phyloP scores from a whole-genome alignment of 805 yeast species.

The Candida odintsovae region DNA sequence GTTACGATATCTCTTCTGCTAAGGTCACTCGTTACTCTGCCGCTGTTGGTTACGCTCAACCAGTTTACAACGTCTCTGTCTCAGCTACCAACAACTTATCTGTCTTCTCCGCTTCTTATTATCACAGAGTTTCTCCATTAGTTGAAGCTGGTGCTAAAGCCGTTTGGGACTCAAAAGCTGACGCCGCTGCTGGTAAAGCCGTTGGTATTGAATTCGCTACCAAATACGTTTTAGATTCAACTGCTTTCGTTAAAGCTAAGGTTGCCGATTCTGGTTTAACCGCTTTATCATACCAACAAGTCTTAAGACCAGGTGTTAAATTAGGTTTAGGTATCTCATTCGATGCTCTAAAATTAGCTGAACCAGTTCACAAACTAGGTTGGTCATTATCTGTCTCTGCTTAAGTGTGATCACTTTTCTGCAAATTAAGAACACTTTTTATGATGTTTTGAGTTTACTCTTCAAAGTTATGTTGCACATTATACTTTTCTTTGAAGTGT shows the following conservation, averaged over 20 bases:
- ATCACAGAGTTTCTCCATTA: slow-evolving; percentile 86
- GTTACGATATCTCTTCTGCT: slow-evolving; percentile 92
- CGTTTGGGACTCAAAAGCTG: slow-evolving; percentile 78
- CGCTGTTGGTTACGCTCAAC: slow-evolving; percentile 88
- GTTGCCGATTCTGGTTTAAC: slow-evolving; percentile 94
- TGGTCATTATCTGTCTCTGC: slow-evolving; percentile 90
- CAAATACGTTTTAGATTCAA: slow-evolving; percentile 82
- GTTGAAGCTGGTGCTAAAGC: slow-evolving; percentile 99
- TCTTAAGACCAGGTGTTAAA: slow-evolving; percentile 91
- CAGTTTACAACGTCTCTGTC: slow-evolving; percentile 74
- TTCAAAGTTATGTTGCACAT: too few relatives aligned
- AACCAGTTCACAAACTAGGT: slow-evolving; percentile 98
- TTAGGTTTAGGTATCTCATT: slow-evolving; percentile 96
- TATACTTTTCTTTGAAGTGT: background rate
- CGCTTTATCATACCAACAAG: slow-evolving; percentile 90
- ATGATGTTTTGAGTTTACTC: background rate
- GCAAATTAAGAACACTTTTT: background rate
- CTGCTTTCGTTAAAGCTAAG: slow-evolving; percentile 94
- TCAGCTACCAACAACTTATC: slow-evolving; percentile 82
- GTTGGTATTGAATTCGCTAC: slow-evolving; percentile 95
- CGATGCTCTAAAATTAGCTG: slow-evolving; percentile 91
- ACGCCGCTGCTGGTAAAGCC: slow-evolving; percentile 61
- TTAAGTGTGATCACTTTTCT: slow-evolving; percentile 31
- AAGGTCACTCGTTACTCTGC: slow-evolving; percentile 90
- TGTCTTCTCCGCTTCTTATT: slow-evolving; percentile 91